A percentile compares a stretch with the other conserved stretches of the same genome.
Evolutionary conservation across 768 basidiomycete genomes (phyloP).

Genomic region (Rhodotorula kratochvilovae): DNA sequence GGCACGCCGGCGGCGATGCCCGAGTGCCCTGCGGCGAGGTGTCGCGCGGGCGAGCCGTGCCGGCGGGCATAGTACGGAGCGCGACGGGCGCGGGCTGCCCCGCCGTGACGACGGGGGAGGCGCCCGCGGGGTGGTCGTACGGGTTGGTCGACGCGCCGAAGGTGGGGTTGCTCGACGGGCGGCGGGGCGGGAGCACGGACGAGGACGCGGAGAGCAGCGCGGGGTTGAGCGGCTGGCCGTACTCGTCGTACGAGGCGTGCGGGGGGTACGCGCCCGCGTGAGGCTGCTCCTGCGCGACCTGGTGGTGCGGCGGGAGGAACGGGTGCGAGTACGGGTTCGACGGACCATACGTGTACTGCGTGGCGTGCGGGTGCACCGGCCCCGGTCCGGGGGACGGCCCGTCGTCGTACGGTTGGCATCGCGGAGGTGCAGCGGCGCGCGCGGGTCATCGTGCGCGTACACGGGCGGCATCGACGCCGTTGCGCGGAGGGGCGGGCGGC

Average conservation of each 20-base stretch:
- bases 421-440: not conserved
- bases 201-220: not conserved
- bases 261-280: not conserved
- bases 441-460: constrained; percentile 1
- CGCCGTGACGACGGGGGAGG: not conserved
- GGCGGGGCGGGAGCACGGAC: not conserved
- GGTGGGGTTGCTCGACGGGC: not conserved
- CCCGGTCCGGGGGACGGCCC: not conserved
- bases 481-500: not conserved
- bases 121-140: not conserved
- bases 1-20: constrained; percentile 5
- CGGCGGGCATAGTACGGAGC: constrained; percentile 20
- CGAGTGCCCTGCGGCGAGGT: not conserved
- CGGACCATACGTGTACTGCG: not conserved
- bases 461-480: not conserved
- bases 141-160: not conserved
- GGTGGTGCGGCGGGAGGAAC: not conserved
- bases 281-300: constrained; percentile 7
- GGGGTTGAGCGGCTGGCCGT: not conserved
- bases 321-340: constrained; percentile 21
- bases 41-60: not conserved
- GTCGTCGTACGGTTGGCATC: not conserved
- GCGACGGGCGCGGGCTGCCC: constrained; percentile 32
- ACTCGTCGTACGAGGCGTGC: not conserved
- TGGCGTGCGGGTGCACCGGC: not conserved